Percentiles rank a stretch among this genome's conserved stretches.
phyloP scores from a whole-genome alignment of 495 filamentous ascomycete genomes.

The Apiosordaria backusii region DNA sequence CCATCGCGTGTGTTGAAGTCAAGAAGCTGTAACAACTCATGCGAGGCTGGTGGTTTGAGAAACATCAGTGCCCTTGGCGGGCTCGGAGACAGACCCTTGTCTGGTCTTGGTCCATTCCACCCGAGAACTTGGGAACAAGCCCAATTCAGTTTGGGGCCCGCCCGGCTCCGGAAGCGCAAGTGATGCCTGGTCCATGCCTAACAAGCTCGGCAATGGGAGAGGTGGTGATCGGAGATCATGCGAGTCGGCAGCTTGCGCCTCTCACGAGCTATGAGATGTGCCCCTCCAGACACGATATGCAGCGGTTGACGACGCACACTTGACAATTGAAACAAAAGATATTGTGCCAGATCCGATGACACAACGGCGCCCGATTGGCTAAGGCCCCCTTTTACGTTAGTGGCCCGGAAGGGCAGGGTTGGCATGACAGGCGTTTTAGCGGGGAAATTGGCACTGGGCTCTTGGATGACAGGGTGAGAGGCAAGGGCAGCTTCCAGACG shows the following conservation, averaged over 20 bases:
- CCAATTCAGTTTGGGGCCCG: neutral
- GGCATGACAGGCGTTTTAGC: slow-evolving; percentile 6
- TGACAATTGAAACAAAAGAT: neutral
- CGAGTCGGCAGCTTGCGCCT: slow-evolving; percentile 3
- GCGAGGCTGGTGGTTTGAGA: slow-evolving; percentile 8
- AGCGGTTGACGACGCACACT: neutral
- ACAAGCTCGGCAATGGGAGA: neutral
- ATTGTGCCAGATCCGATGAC: neutral
- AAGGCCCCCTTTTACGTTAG: neutral
- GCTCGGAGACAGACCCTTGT: slow-evolving; percentile 1
- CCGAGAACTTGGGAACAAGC: slow-evolving; percentile 6
- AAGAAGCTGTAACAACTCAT: neutral
- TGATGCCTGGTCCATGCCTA: neutral
- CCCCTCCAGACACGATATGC: neutral
- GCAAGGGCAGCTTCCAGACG: slow-evolving; percentile 16
- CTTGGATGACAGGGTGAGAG: neutral
- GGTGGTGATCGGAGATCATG: neutral
- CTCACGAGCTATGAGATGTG: neutral
- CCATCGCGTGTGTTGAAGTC: neutral
- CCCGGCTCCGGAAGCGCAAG: neutral
- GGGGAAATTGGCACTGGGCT: slow-evolving; percentile 5
- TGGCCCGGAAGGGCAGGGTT: slow-evolving; percentile 1
- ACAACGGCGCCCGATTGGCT: slow-evolving; percentile 3
- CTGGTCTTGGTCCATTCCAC: neutral
- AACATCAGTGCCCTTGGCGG: neutral